Evolutionary conservation across 2,329 filamentous ascomycete species (phyloP).

Genomic region (Ophiostoma novo-ulmi): DNA sequence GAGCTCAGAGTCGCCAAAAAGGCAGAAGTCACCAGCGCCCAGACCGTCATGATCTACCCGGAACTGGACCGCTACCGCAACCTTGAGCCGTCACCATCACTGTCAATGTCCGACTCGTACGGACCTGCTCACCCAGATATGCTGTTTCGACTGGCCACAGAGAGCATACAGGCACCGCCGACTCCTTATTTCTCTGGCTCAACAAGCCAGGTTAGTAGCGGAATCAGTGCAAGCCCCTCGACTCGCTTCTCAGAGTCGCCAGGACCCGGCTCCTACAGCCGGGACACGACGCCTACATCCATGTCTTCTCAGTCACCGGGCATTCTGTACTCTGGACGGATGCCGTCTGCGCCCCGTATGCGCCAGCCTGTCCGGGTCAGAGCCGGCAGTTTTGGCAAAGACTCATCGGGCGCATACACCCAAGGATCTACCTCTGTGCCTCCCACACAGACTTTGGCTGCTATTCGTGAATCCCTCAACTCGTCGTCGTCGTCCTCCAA

Average conservation of each 20-base stretch:
- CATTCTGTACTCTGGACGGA: conserved; percentile 47
- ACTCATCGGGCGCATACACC: conserved; percentile 43
- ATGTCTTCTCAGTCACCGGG: conserved; percentile 70
- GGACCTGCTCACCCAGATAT: conserved; percentile 41
- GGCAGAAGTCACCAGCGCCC: conserved; percentile 39
- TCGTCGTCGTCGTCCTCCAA: conserved; percentile 66
- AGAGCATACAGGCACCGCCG: conserved; percentile 58
- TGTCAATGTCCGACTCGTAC: conserved; percentile 27
- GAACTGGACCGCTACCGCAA: conserved; percentile 58
- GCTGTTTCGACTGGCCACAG: conserved; percentile 55
- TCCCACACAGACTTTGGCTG: conserved; percentile 55
- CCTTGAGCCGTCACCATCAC: conserved; percentile 36
- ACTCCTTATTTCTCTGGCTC: conserved; percentile 57
- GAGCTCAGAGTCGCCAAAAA: conserved; percentile 41
- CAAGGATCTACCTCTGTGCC: conserved; percentile 41
- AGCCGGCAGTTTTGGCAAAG: conserved; percentile 51
- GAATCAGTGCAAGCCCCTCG: conserved; percentile 65
- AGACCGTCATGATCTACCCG: conserved; percentile 49
- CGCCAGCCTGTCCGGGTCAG: conserved; percentile 53
- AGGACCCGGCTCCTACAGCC: conserved; percentile 64
- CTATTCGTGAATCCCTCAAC: conserved; percentile 63
- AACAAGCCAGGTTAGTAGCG: conserved; percentile 53
- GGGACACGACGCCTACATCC: conserved; percentile 73
- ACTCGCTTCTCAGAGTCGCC: conserved; percentile 71
- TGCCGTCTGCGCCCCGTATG: conserved; percentile 40